Base-by-base conservation (phyloP, 805 yeast genomes). In the Scheffersomyces coipomensis region DNA sequence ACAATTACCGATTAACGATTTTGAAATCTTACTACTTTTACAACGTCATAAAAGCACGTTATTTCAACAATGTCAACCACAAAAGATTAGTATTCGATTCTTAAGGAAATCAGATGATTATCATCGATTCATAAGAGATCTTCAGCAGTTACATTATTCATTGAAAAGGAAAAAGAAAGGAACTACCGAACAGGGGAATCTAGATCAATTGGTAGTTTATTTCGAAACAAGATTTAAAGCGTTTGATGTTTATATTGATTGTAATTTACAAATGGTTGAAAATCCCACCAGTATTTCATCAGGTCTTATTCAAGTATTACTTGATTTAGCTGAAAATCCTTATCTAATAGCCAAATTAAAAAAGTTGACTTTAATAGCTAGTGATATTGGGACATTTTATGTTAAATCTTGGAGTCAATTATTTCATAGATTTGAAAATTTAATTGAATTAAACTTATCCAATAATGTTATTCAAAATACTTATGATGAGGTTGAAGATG, bases 311-410 rank as follows among this genome's bases (percentile, higher is more conserved):
- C 47, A 49, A 17, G 38, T 60, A 17, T 43, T 55, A 17, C 44
- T 52, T 11, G 35, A 42, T 29, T 43, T 58, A 18, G 38, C 40
- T 23, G 42, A 38, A 7, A 47, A 45, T 8, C 36, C 40, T 15
- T 26, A 37, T 5, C 39, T 60, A 7, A 37, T 53, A 12, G 41
- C 44, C 11, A 56, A 60, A 38, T 31, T 64, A 29, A 34, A 34
- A 3, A 15, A 36, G 7, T 17, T 68, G 3, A 49, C 63, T 12
- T 53, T 68, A 15, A 42, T 45, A 15, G 51, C 56, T n/a, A 62
- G 68, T 11, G 66, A 66, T 29, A 56, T 68, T 2, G 72, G 73
- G 4, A 48, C 50, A 6, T 50, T 57, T 36, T 66, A 48, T 42
- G 56, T 56, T 3, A 33, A 45, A 2, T 55, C 55, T 36, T 68